Conservation (phyloP, 176 grass and related monocot genomes). For the Triticum turgidum region DNA sequence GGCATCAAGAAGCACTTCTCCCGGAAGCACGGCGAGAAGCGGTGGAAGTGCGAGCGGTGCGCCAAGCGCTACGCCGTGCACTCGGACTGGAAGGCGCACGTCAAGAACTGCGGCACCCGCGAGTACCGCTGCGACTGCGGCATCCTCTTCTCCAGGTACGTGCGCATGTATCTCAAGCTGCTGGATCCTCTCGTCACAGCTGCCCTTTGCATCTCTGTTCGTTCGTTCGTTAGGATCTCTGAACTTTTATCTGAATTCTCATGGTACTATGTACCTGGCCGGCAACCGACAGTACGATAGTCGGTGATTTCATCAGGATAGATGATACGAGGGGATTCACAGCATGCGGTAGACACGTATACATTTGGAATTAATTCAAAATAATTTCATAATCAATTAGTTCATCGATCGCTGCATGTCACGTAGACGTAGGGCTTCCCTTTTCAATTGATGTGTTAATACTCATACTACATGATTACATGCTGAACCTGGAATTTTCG, state of each 20-base stretch:
- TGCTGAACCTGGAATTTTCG: background rate
- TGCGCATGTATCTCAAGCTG: background rate
- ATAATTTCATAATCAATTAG: background rate
- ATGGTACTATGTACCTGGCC: no score
- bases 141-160: constrained; percentile 87
- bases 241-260: background rate
- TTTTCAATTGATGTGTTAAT: background rate
- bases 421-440: background rate
- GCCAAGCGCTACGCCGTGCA: constrained; percentile 91
- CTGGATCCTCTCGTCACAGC: background rate
- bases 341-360: background rate
- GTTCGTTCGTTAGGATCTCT: background rate
- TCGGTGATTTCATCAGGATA: background rate
- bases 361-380: background rate
- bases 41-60: constrained; percentile 91
- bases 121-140: constrained; percentile 95
- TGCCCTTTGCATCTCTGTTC: background rate
- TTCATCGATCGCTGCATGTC: background rate
- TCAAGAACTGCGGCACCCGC: constrained; percentile 88
- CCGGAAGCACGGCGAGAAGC: constrained; percentile 94
- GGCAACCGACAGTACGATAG: background rate
- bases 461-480: background rate
- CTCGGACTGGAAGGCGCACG: constrained; percentile 98
- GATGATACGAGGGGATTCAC: background rate
- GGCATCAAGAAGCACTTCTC: constrained; percentile 99